Evolutionary conservation across 2,329 filamentous ascomycete species (phyloP).

Genomic region (Paraconiothyrium sp.): DNA sequence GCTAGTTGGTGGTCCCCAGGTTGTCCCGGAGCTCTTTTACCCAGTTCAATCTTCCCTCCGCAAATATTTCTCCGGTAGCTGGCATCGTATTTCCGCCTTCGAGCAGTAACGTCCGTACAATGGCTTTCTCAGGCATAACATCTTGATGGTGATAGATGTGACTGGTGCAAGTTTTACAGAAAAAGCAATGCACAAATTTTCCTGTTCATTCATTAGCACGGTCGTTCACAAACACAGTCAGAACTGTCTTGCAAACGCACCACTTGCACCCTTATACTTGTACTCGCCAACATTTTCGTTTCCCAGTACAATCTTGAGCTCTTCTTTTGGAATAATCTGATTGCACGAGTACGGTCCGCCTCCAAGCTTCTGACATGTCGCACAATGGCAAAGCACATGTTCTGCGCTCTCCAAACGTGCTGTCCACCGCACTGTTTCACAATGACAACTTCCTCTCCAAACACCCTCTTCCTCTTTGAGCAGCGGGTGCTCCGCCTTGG

Average conservation of each 20-base stretch:
- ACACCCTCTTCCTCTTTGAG: conserved; percentile 14
- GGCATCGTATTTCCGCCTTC: conserved; percentile 48
- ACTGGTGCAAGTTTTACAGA: conserved; percentile 50
- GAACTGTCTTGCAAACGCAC: conserved; percentile 19
- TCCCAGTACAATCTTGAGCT: conserved; percentile 37
- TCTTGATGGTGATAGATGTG: conserved; percentile 55
- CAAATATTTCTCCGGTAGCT: conserved; percentile 51
- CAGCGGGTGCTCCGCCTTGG: conserved; percentile 31
- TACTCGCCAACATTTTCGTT: conserved; percentile 38
- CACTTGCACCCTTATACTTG: conserved; percentile 44
- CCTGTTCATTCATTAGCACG: conserved; percentile 23
- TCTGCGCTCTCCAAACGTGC: conserved; percentile 37
- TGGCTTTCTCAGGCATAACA: conserved; percentile 52
- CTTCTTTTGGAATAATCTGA: conserved; percentile 44
- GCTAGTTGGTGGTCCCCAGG: background rate
- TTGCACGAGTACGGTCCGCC: conserved; percentile 50
- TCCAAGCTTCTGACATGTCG: conserved; percentile 47
- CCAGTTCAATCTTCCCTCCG: conserved; percentile 47
- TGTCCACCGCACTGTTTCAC: conserved; percentile 36
- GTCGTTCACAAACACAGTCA: background rate
- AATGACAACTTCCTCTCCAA: conserved; percentile 45
- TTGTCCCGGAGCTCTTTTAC: conserved; percentile 38
- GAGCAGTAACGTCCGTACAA: conserved; percentile 51
- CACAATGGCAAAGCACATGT: conserved; percentile 50
- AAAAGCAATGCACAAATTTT: conserved; percentile 50